Evolutionary conservation across 1,139 yeast genomes (phyloP).

Genomic region (Trichomonascaceae sp.): DNA sequence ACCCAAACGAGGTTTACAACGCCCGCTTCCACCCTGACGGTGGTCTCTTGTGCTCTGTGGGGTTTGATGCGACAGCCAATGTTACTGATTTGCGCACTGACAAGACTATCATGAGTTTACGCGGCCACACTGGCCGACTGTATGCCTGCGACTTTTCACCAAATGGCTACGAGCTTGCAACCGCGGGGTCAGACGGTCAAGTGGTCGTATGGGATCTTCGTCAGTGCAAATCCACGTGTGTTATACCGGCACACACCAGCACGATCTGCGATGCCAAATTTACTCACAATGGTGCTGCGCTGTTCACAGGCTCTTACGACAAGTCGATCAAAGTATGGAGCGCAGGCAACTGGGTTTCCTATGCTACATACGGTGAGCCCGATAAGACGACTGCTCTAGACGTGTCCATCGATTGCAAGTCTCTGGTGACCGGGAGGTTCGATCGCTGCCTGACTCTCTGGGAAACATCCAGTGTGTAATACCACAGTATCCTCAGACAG

Average conservation of each 20-base stretch:
- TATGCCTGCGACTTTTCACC: constrained; percentile 63
- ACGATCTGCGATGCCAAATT: constrained; percentile 58
- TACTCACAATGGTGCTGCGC: constrained; percentile 5
- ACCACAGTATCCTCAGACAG: too few species aligned
- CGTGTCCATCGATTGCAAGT: constrained; percentile 26
- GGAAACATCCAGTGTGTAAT: too few species aligned
- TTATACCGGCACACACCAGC: constrained; percentile 69
- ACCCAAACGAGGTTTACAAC: constrained; percentile 57
- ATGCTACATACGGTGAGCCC: constrained; percentile 42
- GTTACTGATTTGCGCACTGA: constrained; percentile 89
- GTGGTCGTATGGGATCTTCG: constrained; percentile 84
- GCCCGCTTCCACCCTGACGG: constrained; percentile 69
- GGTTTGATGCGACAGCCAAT: constrained; percentile 60
- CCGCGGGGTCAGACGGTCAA: constrained; percentile 76
- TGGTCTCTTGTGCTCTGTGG: constrained; percentile 60
- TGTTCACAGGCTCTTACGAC: constrained; percentile 61
- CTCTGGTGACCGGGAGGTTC: neutral
- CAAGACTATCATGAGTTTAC: constrained; percentile 41
- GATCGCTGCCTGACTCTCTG: neutral
- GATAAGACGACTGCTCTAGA: constrained; percentile 72
- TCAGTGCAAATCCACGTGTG: constrained; percentile 29
- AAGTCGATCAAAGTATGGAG: constrained; percentile 48
- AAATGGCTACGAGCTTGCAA: constrained; percentile 63
- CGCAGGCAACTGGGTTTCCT: constrained; percentile 57
- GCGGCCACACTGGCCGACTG: constrained; percentile 62